Base-by-base conservation (phyloP, 805 yeast species). In the Scheffersomyces stipitis region DNA sequence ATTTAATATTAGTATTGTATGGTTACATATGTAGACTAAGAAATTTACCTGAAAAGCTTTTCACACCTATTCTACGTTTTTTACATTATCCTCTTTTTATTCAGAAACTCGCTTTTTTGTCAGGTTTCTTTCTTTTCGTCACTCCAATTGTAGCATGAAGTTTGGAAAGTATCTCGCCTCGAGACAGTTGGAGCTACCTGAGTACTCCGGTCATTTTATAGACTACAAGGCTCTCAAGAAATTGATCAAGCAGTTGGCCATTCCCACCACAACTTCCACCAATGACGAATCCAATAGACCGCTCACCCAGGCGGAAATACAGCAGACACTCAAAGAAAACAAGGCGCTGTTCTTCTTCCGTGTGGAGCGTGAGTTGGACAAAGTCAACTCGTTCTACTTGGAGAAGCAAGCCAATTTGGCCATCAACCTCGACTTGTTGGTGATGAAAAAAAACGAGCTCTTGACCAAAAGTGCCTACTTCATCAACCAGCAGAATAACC, bases 121-220 rank as follows among this genome's bases (percentile, higher is more conserved):
- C 16, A 20, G 14, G 2, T 26, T 4, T n/a, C n/a, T n/a, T n/a
- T n/a, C n/a, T n/a, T n/a, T n/a, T n/a, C n/a, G n/a, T n/a, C n/a
- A n/a, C n/a, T n/a, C n/a, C n/a, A n/a, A 12, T 14, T 22, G 12
- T 22, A 30, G 20, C 15, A 67, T 70, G 99, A 93, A 93, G 72
- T 93, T 89, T 62, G 99, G 99, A 34, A 93, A 93, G 64, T 86
- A 88, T 56, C 72, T 93, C 58, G 98, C 96, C 46, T 85, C 95
- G 29, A 80, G 97, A 58, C 96, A 89, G 64, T 72, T 93, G 49
- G 97, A 91, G 61, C 71, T 91, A 41, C 98, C 98, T 8, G 99
- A 93, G 62, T 93, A 93, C 60, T 81, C 95, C 33, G 89, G 91
- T 26, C 84, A 87, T 58, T 93, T 91, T 67, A 91, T 93, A 56